A percentile compares a stretch with the other conserved stretches of the same genome.
phyloP scores from a whole-genome alignment of 208 protist genomes.

The Leishmania aethiopica region DNA sequence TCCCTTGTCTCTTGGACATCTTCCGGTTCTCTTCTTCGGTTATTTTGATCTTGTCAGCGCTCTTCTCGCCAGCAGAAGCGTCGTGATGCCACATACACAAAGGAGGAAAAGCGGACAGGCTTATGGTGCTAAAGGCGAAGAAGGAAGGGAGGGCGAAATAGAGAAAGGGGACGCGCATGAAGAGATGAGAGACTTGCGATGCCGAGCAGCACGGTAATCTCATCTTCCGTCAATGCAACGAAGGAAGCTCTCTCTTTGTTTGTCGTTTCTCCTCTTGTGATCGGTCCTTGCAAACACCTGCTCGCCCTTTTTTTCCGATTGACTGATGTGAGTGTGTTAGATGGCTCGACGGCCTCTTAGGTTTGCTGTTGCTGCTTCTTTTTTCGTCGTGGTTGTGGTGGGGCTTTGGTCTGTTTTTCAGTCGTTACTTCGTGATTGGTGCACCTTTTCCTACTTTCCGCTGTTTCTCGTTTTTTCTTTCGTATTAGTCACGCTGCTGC shows the following conservation, averaged over 20 bases:
- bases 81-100: neutral
- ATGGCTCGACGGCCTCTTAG: neutral
- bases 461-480: neutral
- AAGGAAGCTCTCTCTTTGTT: neutral
- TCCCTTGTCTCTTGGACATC: slow-evolving; percentile 10
- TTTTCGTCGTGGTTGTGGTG: too few relatives aligned
- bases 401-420: neutral
- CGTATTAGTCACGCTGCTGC: neutral
- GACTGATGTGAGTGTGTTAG: neutral
- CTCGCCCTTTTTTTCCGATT: neutral
- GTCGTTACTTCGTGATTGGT: neutral
- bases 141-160: neutral
- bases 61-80: neutral
- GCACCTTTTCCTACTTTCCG: neutral
- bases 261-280: neutral
- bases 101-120: neutral
- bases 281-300: neutral
- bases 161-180: neutral
- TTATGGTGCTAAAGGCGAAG: neutral
- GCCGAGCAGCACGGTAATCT: too few relatives aligned
- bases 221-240: too few relatives aligned
- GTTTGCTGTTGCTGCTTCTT: neutral
- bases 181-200: neutral
- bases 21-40: neutral
- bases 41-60: neutral